A percentile compares a stretch with the other conserved stretches of the same genome.
Conservation (phyloP, 441 rosid species). For the Daphne laureola region DNA sequence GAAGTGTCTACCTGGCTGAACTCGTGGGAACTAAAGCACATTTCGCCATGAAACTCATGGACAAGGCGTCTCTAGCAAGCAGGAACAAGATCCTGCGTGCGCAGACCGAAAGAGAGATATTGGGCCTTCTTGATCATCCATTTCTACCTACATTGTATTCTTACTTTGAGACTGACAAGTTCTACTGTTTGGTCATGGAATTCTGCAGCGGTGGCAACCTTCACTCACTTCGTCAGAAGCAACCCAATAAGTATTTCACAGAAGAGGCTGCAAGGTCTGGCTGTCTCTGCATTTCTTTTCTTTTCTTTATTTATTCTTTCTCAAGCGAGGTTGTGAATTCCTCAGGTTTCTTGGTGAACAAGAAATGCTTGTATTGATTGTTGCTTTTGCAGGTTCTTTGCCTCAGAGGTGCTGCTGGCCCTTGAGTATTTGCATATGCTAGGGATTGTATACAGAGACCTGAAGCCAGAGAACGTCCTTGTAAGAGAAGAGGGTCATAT, state of each 20-base stretch:
- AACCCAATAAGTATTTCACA: slow-evolving; percentile 58
- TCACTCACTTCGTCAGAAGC: slow-evolving; percentile 83
- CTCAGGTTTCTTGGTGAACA: not conserved
- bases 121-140: slow-evolving; percentile 84
- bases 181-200: slow-evolving; percentile 83
- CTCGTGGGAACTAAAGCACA: slow-evolving; percentile 52
- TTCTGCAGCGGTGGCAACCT: slow-evolving; percentile 91
- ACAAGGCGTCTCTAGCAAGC: slow-evolving; percentile 75
- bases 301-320: no score
- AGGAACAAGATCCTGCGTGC: slow-evolving; percentile 80
- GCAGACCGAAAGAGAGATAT: slow-evolving; percentile 83
- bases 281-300: not conserved
- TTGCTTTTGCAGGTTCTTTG: slow-evolving; percentile 48
- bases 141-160: slow-evolving; percentile 76
- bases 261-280: slow-evolving; percentile 82
- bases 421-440: slow-evolving; percentile 90
- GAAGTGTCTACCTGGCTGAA: slow-evolving; percentile 73
- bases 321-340: not conserved
- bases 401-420: slow-evolving; percentile 77
- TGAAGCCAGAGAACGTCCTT: slow-evolving; percentile 84
- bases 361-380: not conserved
- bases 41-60: slow-evolving; percentile 93
- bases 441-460: slow-evolving; percentile 80
- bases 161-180: slow-evolving; percentile 75
- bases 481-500: slow-evolving; percentile 86